These are phyloP conservation scores for Mesembryanthemum crystallinum DNA, from an alignment of 148 eudicot species.

Conservation along the genomic window DNA sequence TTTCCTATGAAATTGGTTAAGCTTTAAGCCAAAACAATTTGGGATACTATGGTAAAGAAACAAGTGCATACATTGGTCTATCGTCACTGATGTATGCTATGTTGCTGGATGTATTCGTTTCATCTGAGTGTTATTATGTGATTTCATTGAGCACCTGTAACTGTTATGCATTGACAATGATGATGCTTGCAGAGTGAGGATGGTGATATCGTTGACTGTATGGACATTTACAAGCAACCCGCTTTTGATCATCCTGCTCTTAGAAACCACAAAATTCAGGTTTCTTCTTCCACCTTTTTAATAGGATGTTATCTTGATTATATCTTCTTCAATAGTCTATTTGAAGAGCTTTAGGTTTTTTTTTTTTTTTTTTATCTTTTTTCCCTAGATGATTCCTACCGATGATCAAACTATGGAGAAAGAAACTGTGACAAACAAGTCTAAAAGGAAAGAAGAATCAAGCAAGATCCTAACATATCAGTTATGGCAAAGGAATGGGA, in stretches of 20 bases:
- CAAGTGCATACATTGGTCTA: too few relatives aligned
- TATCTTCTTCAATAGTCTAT: too few relatives aligned
- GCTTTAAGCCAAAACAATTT: too few relatives aligned
- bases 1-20: too few relatives aligned
- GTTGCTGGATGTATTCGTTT: background rate
- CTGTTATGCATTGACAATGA: background rate
- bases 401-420: slow-evolving; percentile 7
- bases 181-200: slow-evolving; percentile 28
- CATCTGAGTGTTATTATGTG: background rate
- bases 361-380: background rate
- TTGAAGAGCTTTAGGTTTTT: too few relatives aligned
- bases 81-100: too few relatives aligned
- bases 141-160: background rate
- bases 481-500: slow-evolving; percentile 32
- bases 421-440: slow-evolving; percentile 8
- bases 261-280: slow-evolving; percentile 30
- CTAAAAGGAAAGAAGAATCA: background rate
- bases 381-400: slow-evolving; percentile 26
- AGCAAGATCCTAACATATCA: slow-evolving; percentile 21
- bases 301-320: too few relatives aligned
- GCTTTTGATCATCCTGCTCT: slow-evolving; percentile 29
- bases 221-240: slow-evolving; percentile 26
- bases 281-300: background rate
- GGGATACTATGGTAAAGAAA: too few relatives aligned
- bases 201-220: slow-evolving; percentile 30